These are phyloP conservation scores for Furcasterigmium furcatum DNA, from an alignment of 2,329 filamentous ascomycete species.

Conservation along the genomic window DNA sequence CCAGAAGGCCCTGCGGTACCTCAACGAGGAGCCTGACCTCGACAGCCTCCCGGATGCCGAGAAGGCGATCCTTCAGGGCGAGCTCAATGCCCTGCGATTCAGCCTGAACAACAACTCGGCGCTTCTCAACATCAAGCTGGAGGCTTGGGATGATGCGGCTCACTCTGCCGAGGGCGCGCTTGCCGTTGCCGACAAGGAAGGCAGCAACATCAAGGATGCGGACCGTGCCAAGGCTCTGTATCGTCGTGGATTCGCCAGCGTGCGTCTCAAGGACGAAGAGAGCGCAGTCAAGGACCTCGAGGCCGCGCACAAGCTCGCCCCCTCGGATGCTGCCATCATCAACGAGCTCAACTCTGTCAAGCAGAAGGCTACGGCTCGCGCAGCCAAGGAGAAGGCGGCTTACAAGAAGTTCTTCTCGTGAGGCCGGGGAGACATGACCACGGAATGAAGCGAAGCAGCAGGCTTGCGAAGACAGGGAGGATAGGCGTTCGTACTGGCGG, in stretches of 20 bases:
- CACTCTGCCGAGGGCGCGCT: conserved; percentile 72
- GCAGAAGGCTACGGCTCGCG: conserved; percentile 67
- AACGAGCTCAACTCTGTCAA: conserved; percentile 78
- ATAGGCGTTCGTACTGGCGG: too few relatives aligned
- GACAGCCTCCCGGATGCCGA: conserved; percentile 70
- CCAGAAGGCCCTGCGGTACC: conserved; percentile 85
- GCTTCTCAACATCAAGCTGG: conserved; percentile 79
- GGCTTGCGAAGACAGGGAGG: too few relatives aligned
- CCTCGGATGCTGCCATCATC: conserved; percentile 69
- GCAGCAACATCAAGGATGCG: conserved; percentile 64
- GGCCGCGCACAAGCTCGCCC: conserved; percentile 71
- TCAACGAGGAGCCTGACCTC: conserved; percentile 77
- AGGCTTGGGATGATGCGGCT: conserved; percentile 66
- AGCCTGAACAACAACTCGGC: conserved; percentile 86
- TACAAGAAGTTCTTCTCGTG: conserved; percentile 87
- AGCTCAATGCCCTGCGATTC: conserved; percentile 66
- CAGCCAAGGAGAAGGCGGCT: conserved; percentile 86
- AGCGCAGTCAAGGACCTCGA: conserved; percentile 71
- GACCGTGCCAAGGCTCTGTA: conserved; percentile 90
- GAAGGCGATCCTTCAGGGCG: conserved; percentile 51
- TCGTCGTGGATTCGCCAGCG: conserved; percentile 73
- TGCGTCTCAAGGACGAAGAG: conserved; percentile 81
- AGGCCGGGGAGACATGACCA: conserved; percentile 7
- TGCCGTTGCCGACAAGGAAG: conserved; percentile 59
- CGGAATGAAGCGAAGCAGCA: not conserved